Base-by-base conservation (phyloP, 2,329 filamentous ascomycete species). In the Cryphonectria naterciae region DNA sequence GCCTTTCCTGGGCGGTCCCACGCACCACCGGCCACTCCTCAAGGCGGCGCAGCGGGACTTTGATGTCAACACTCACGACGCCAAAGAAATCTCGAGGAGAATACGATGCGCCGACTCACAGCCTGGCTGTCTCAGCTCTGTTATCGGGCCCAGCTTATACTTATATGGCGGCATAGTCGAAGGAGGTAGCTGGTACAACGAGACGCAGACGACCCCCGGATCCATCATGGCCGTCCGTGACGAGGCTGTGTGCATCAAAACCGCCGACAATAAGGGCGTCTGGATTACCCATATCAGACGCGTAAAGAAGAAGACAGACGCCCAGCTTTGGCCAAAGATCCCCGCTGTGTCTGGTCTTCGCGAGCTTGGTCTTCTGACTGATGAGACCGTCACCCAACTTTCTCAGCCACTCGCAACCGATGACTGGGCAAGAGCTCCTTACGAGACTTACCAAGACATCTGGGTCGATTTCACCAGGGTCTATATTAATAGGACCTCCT, bases 91-190 rank as follows among this genome's bases (percentile, higher is more conserved):
- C n/a, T 83, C 81, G 1, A 77, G 81, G n/a, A 77, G 81, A 43
- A 81, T 83, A 22, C 77, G 81, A n/a, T 80, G 78, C 65, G 78
- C 77, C 43, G 81, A 83, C 72, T 83, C 81, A 0, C 82, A 83
- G 74, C 82, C 82, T 4, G 82, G 82, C 46, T 81, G 79, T 61
- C 75, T 82, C 43, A 82, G 79, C 68, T 76, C 74, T 37, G 68
- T 82, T 0, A 80, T 83, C 56, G 81, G 80, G 0, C 76, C 75
- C 10, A 79, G 73, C 65, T 74, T 83, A 19, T 83, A 82, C 64
- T 68, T 83, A 19, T 83, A 83, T 68, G 82, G 82, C 32, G 82
- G 82, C n/a, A 73, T 75, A 17, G 73, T 83, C n/a, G 81, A 83
- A 37, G 78, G 80, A 39, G 74, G 73, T 0, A 69, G 74, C 7